Evolutionary conservation across 495 filamentous ascomycete species (phyloP), one percentile per base, ranked within the genome.

Genomic region (Polyplosphaeria fusca): DNA sequence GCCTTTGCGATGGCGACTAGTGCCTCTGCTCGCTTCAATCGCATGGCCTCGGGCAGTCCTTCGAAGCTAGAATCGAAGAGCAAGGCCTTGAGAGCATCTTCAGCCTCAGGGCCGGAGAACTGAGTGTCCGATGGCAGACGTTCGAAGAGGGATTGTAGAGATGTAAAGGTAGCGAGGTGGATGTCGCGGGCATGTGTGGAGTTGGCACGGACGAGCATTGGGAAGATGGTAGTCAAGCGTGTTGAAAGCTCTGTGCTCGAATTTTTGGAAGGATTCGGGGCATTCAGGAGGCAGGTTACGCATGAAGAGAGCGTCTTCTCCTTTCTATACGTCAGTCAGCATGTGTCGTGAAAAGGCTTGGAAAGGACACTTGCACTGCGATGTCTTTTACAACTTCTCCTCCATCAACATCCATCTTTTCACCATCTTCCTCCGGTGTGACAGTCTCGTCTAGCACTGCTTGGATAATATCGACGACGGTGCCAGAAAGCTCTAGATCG

Each of bases 401-500:
- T 26, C 61, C 69, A 60, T 86, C 83, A 25, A 83, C 68, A 35
- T 91, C 87, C 88, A 91, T 93, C 32, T 65, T 65, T 30, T 65
- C 62, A 9, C 45, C 50, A 5, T 47, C 57, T 13, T 60, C 77
- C 52, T 82, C 79, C 32, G 79, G 74, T 12, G 76, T 75, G 5
- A 76, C 65, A 2, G 73, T 52, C 28, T 86, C 77, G 13, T 62
- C 60, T 11, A 73, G 53, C 11, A 73, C 38, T 18, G 57, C 60
- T 18, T 57, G 46, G 22, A 88, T 81, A 42, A 95, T 80, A 19
- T 75, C 74, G 11, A 78, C 71, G n/a, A 86, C 84, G 46, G 87
- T 82, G 0, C 74, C 71, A 63, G 85, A 84, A 69, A 95, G 74
- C 62, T 90, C 79, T 20, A 87, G 64, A 65, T 86, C 82, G 18